phyloP scores from a whole-genome alignment of 208 protist genomes.

The Trypanosoma brucei region DNA sequence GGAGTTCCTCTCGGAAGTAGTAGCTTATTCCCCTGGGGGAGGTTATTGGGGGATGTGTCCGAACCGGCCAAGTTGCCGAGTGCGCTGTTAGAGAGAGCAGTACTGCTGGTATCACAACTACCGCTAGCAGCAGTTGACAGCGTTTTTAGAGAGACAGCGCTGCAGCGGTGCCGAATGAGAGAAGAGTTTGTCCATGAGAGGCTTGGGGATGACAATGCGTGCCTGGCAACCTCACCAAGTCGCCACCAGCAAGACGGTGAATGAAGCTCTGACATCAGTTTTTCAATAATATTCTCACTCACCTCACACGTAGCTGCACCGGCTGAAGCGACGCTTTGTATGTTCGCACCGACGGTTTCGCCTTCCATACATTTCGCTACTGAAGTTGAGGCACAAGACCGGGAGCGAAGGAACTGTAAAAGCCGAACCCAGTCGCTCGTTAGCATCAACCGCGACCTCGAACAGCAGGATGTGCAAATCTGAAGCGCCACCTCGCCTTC shows the following conservation, averaged over 20 bases:
- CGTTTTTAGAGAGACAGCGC: conserved; percentile 18
- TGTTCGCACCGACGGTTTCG: too few relatives aligned
- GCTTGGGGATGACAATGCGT: background rate
- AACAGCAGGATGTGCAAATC: conserved; percentile 6
- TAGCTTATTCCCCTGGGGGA: conserved; percentile 12
- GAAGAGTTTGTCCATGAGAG: conserved; percentile 24
- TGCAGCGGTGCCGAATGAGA: conserved; percentile 43
- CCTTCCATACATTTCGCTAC: too few relatives aligned
- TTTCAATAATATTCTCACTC: background rate
- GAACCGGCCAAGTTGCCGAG: background rate
- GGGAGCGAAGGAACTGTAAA: background rate
- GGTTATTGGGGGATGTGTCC: background rate
- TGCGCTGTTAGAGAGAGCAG: background rate
- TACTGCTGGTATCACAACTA: background rate
- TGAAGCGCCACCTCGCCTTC: background rate
- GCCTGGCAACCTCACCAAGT: conserved; percentile 8
- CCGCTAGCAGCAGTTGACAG: background rate
- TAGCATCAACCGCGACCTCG: background rate
- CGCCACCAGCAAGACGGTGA: conserved; percentile 19
- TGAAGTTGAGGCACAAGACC: too few relatives aligned
- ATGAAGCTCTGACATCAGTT: conserved; percentile 13
- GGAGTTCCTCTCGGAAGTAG: conserved; percentile 56
- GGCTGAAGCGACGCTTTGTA: too few relatives aligned
- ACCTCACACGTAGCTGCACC: background rate
- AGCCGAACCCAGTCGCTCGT: background rate